Conservation (phyloP, 495 filamentous ascomycete genomes). For the Podospora conica region DNA sequence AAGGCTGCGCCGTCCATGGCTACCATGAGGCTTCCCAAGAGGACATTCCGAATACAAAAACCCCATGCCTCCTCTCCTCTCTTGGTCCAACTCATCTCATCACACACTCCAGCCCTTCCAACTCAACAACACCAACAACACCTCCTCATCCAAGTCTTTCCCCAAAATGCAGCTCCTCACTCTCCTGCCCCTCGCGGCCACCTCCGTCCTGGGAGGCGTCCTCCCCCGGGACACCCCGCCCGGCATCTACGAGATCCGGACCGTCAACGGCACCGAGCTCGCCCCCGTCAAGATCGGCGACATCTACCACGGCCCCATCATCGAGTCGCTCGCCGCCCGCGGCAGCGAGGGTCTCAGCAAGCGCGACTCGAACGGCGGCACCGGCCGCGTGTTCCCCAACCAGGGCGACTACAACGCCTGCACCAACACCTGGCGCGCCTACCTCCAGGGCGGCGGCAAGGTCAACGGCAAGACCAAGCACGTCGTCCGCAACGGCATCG, state of each 20-base stretch:
- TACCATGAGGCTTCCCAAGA: not conserved
- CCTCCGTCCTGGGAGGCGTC: not conserved
- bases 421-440: not conserved
- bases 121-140: too few species aligned
- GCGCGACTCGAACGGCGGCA: not conserved
- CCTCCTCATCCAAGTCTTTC: not conserved
- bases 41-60: not conserved
- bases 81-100: not conserved
- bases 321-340: not conserved
- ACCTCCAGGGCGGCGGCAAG: not conserved
- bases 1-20: not conserved
- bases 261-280: not conserved
- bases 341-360: not conserved
- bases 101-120: not conserved
- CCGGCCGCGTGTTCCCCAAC: not conserved
- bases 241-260: not conserved
- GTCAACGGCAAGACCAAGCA: not conserved
- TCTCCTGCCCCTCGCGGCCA: not conserved
- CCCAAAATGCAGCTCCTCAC: not conserved
- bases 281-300: not conserved
- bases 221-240: not conserved
- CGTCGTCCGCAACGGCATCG: not conserved
- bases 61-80: not conserved
- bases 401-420: not conserved
- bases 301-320: not conserved